Evolutionary conservation across 2,329 filamentous ascomycete species (phyloP), one percentile per base, ranked within the genome.

Genomic region (Aspergillus luchuensis): DNA sequence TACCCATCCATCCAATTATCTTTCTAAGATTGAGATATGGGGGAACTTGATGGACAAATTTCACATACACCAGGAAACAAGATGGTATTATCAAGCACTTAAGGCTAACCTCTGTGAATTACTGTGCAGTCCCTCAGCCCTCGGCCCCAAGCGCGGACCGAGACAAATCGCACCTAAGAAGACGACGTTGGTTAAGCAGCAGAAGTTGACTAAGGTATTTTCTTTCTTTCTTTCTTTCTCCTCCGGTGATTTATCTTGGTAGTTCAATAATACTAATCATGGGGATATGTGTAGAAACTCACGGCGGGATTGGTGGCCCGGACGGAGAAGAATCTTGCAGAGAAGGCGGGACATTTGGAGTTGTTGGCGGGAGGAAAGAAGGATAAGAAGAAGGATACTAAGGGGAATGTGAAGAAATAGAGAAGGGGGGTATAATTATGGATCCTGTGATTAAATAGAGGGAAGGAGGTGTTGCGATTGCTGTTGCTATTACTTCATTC

Each of bases 271-370:
- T 28, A 7, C 25, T 28, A 28, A 28, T 28, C 25, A 28, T 28
- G 25, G 25, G 25, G 7, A 28, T 28, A 7, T 28, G 21, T 23
- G 30, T 4, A 49, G 45, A 49, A 49, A 28, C 45, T 49, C 23
- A 49, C 13, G 13, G 28, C 85, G 0, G 87, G 87, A 0, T 75
- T 91, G 43, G 84, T 84, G 3, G 84, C 83, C 0, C 81, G 86
- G 77, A 91, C 89, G n/a, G 89, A 91, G 71, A 84, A 84, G 62
- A 84, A 82, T 63, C 80, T 91, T 8, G 89, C 88, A 11, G 80
- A 86, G 63, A 85, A 85, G 69, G 89, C 88, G 5, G 89, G 89
- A 13, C 89, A 91, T 81, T 70, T 91, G 70, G 89, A 91, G 74
- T 71, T 91, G 69, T 73, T 91, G 69, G 81, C 81, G 59, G 87